Evolutionary conservation across 176 grass and related monocot species (phyloP).

Genomic region (Metroxylon sagu): DNA sequence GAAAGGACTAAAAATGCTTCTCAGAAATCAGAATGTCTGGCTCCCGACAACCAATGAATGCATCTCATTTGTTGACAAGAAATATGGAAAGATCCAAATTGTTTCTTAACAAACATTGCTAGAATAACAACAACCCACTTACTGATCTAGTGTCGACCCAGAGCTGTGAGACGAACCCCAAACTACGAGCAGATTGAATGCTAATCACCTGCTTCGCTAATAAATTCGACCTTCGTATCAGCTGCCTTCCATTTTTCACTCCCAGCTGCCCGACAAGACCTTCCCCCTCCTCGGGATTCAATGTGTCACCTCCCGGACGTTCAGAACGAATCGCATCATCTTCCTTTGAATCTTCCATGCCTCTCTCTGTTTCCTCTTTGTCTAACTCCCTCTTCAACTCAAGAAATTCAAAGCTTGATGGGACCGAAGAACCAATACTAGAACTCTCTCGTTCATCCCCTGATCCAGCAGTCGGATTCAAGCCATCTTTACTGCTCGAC

Average conservation of each 20-base stretch:
- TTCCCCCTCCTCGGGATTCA: slow-evolving; percentile 17
- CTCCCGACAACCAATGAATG: too few species aligned
- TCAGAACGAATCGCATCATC: slow-evolving; percentile 8
- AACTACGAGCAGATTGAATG: slow-evolving; percentile 61
- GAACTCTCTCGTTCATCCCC: background rate
- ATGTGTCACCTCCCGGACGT: background rate
- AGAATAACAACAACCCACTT: slow-evolving; percentile 1
- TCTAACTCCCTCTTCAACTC: slow-evolving; percentile 54
- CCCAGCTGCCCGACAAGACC: slow-evolving; percentile 4
- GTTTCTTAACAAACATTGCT: background rate
- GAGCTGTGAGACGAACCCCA: slow-evolving; percentile 91
- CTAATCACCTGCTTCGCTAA: slow-evolving; percentile 93
- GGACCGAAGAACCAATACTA: slow-evolving; percentile 17
- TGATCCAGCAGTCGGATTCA: background rate
- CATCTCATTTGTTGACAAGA: too few species aligned
- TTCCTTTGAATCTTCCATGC: slow-evolving; percentile 1
- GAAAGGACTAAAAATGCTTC: too few species aligned
- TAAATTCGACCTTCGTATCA: slow-evolving; percentile 60
- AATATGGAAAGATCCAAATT: background rate
- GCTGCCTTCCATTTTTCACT: slow-evolving; percentile 30
- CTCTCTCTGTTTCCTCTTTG: slow-evolving; percentile 11
- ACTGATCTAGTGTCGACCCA: slow-evolving; percentile 69
- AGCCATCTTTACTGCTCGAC: background rate
- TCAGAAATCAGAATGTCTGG: too few species aligned
- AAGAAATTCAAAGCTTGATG: slow-evolving; percentile 77